Evolutionary conservation across 148 eudicot genomes (phyloP), one percentile per base, ranked within the genome.

Genomic region (Camellia japonica): DNA sequence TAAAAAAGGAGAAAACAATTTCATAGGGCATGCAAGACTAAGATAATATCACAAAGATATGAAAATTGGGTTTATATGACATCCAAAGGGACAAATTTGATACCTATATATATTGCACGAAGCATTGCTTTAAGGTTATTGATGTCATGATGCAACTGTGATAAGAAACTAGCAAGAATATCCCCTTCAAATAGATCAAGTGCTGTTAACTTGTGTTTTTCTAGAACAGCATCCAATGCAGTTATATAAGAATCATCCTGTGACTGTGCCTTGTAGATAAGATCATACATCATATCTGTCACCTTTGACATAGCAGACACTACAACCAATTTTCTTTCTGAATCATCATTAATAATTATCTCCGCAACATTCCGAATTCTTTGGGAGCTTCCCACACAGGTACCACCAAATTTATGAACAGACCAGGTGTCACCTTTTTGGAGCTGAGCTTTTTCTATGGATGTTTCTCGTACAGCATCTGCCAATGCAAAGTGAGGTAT

Each of bases 221-320:
- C 97, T 43, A 89, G 78, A 76, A 97, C 93, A 61, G 91, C 90
- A 83, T 97, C 97, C 72, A 94, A 76, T 49, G 99, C 97, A 76
- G 86, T 66, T 78, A 81, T 42, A 74, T 94, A 97, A 52, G 97
- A 83, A 49, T 92, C 92, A 79, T 97, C 94, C 66, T 94, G 88
- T 14, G 97, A 83, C 78, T 97, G 90, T 64, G 99, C 99, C 87
- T 82, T 91, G 70, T 86, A 78, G 80, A 94, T 88, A 43, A 87
- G 89, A 79, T 90, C 94, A 79, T 92, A 94, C 99, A 97, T 97
- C 98, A 97, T 97, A 77, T 97, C 98, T 14, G 99, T 97, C 78
- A 97, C 99, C 85, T 97, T 97, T 44, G 99, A 92, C 99, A 97
- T 97, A 43, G 99, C 99, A 73, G 99, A 97, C 54, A 97, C 99